Evolutionary conservation across 2,329 filamentous ascomycete genomes (phyloP), one percentile per base, ranked within the genome.

Genomic region (Penicillium hordei): DNA sequence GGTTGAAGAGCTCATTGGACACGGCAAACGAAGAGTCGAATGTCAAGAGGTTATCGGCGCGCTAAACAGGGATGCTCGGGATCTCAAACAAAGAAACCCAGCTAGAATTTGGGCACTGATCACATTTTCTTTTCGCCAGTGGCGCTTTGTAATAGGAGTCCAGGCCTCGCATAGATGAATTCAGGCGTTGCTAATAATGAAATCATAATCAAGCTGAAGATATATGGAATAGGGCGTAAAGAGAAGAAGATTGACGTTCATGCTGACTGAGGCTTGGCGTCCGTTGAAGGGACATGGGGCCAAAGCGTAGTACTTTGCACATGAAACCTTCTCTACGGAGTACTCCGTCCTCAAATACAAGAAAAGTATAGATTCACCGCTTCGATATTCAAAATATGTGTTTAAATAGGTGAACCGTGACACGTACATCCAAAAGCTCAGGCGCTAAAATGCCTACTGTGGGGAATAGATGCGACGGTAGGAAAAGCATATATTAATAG

Each of bases 1-100:
- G 42, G 7, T 15, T 48, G 21, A 25, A 19, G 15, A 17, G n/a
- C 10, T 42, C 4, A 57, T 53, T 57, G 49, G 49, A 42, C 10
- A 52, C 2, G 13, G 2, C 36, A 36, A 34, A 48, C 40, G 23
- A 43, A 52, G n/a, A 17, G 48, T 19, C 42, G 5, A 31, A 27
- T 29, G 21, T 50, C 31, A 13, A 51, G 29, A 51, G 39, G 33
- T 39, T 52, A 52, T 52, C 49, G 23, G 23, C 21, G 49, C 34
- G 34, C 40, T 23, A 40, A 42, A 48, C 55, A 57, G 49, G 55
- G 55, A 36, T 53, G 2, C 8, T 43, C 49, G 55, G 55, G 23
- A 57, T 51, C 9, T 48, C 55, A 48, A 48, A 57, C 55, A 57
- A 57, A 57, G 55, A 57, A 57, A 53, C 40, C 17, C 39, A 52